Evolutionary conservation across 176 grass and related monocot species (phyloP).

Genomic region (Musa schizocarpa): DNA sequence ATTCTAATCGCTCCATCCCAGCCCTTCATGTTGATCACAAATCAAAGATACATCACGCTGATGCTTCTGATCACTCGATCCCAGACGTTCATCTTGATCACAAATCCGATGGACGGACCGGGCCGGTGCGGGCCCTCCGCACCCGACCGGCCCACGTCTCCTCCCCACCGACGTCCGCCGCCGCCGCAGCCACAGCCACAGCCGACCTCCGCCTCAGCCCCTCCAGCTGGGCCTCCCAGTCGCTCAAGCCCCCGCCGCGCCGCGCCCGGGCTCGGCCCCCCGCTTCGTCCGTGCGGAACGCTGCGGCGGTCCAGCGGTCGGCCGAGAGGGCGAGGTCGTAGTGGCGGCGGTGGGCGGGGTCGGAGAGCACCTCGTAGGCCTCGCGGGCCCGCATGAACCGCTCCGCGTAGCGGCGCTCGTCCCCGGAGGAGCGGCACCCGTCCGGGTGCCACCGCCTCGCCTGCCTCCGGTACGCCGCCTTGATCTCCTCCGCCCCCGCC

Average conservation of each 20-base stretch:
- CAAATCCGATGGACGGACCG: not conserved
- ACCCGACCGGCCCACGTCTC: constrained; percentile 53
- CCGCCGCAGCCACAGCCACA: not conserved
- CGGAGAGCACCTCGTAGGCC: constrained; percentile 83
- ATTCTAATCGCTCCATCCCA: no score
- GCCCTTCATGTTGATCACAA: no score
- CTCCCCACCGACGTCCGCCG: constrained; percentile 2
- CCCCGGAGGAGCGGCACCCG: not conserved
- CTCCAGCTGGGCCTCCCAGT: constrained; percentile 52
- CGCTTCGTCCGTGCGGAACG: no score
- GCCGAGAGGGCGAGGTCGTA: constrained; percentile 59
- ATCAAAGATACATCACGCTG: not conserved
- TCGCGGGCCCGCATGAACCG: constrained; percentile 60
- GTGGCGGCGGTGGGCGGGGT: constrained; percentile 42
- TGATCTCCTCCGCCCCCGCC: constrained; percentile 55
- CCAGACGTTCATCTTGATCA: not conserved
- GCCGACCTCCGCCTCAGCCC: constrained; percentile 33
- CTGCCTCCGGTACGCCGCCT: constrained; percentile 53
- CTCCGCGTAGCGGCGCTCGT: constrained; percentile 24
- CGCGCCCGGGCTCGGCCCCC: no score
- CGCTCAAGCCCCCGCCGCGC: constrained; percentile 13
- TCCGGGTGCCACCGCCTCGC: constrained; percentile 77
- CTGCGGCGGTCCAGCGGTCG: constrained; percentile 9
- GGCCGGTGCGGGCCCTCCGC: constrained; percentile 23
- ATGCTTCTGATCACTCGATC: not conserved